phyloP scores from a whole-genome alignment of 495 filamentous ascomycete genomes.

The Tuber brumale region DNA sequence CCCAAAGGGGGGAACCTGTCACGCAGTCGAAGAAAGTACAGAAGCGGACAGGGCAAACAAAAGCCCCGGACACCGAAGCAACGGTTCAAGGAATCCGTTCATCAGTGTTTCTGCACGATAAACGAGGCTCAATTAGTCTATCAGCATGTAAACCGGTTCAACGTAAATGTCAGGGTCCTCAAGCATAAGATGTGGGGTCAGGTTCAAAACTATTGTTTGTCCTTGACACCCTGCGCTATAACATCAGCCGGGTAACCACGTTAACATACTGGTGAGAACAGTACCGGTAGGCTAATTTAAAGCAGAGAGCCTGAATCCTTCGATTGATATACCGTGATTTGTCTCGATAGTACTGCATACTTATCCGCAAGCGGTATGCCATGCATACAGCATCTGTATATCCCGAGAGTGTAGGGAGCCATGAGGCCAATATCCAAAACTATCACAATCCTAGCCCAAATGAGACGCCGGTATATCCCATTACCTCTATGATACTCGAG shows the following conservation, averaged over 20 bases:
- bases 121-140: conserved; percentile 4
- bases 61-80: conserved; percentile 26
- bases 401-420: not conserved
- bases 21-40: not conserved
- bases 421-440: not conserved
- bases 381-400: not conserved
- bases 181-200: conserved; percentile 1
- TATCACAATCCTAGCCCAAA: not conserved
- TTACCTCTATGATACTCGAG: not conserved
- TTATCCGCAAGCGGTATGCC: not conserved
- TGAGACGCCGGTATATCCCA: not conserved
- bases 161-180: conserved; percentile 3
- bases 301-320: not conserved
- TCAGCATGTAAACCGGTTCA: not conserved
- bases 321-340: not conserved
- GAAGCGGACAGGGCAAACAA: conserved; percentile 19
- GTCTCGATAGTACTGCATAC: not conserved
- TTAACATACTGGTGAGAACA: not conserved
- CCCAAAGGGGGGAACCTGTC: not conserved
- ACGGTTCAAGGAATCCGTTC: conserved; percentile 15
- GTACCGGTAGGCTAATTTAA: not conserved
- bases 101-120: conserved; percentile 23
- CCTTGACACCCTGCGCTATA: not conserved
- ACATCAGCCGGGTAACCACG: not conserved
- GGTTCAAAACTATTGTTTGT: not conserved